A percentile compares a stretch with the other conserved stretches of the same genome.
phyloP scores from a whole-genome alignment of 805 yeast genomes.

The Myxozyma sirexii region DNA sequence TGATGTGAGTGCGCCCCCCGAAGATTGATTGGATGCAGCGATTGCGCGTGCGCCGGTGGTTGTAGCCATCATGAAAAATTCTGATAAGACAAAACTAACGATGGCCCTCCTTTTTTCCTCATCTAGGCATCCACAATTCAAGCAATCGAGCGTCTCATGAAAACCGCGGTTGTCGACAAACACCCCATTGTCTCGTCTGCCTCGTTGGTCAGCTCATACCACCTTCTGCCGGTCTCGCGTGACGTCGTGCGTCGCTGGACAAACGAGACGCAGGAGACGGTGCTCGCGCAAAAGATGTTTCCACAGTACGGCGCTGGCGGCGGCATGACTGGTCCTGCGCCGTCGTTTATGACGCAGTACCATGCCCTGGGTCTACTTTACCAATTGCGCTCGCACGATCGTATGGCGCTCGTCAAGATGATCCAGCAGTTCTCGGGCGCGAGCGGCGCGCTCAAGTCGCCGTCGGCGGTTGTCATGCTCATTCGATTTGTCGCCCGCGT shows the following conservation, averaged over 20 bases:
- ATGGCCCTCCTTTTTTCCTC: not conserved
- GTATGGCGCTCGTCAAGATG: conserved; percentile 89
- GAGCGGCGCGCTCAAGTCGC: conserved; percentile 63
- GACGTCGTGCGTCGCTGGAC: conserved; percentile 93
- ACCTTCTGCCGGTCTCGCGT: conserved; percentile 83
- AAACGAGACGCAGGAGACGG: conserved; percentile 92
- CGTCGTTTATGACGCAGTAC: conserved; percentile 86
- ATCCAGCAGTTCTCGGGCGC: conserved; percentile 66
- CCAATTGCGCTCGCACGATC: conserved; percentile 84
- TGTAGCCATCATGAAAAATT: no score
- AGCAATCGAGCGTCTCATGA: conserved; percentile 88
- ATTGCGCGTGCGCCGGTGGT: not conserved
- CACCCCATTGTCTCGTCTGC: conserved; percentile 89
- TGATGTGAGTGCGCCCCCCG: conserved; percentile 53
- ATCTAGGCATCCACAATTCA: conserved; percentile 64
- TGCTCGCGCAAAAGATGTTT: conserved; percentile 58
- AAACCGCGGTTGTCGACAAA: conserved; percentile 87
- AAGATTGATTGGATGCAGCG: not conserved
- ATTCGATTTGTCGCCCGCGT: conserved; percentile 79
- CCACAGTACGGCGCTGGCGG: conserved; percentile 39
- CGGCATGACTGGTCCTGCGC: conserved; percentile 48
- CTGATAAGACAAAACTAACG: no score
- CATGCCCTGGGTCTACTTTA: conserved; percentile 93
- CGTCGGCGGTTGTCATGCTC: conserved; percentile 82
- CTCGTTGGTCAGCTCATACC: conserved; percentile 86